These are phyloP conservation scores for Corymbia maculata DNA, from an alignment of 345 rosid genomes.

Conservation along the genomic window DNA sequence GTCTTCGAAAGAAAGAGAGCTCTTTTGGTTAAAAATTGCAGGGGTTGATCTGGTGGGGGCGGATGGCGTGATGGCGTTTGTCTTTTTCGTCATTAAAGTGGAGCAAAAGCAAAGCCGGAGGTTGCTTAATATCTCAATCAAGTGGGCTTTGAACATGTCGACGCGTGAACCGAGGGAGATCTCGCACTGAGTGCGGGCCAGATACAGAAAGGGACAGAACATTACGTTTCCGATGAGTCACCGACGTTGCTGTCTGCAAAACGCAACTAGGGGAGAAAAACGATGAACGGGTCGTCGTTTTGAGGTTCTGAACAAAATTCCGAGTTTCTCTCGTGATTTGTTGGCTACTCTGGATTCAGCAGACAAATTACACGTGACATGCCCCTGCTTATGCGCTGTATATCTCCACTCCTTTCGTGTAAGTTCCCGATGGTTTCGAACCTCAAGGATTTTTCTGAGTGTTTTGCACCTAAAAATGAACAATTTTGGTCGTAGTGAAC, in stretches of 20 bases:
- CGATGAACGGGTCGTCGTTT: neutral
- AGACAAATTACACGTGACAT: neutral
- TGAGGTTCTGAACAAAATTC: neutral
- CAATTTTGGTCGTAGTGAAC: neutral
- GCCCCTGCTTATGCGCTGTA: neutral
- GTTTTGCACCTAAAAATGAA: neutral
- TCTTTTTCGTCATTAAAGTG: neutral
- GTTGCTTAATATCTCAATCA: neutral
- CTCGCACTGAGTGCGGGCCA: neutral
- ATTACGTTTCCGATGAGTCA: neutral
- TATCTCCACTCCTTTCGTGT: neutral
- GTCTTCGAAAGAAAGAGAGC: neutral
- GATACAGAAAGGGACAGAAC: neutral
- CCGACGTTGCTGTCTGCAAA: neutral
- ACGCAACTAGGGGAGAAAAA: neutral
- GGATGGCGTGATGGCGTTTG: neutral
- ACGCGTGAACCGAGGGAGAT: neutral
- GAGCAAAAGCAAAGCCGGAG: neutral
- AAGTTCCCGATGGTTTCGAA: neutral
- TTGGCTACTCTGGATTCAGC: neutral
- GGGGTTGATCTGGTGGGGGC: neutral
- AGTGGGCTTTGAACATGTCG: neutral
- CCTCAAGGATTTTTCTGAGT: neutral
- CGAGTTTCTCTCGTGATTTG: neutral
- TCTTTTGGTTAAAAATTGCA: neutral